A percentile compares a stretch with the other conserved stretches of the same genome.
These are phyloP conservation scores for Cryphonectria parasitica DNA, from an alignment of 2,329 filamentous ascomycete genomes.

Conservation along the genomic window DNA sequence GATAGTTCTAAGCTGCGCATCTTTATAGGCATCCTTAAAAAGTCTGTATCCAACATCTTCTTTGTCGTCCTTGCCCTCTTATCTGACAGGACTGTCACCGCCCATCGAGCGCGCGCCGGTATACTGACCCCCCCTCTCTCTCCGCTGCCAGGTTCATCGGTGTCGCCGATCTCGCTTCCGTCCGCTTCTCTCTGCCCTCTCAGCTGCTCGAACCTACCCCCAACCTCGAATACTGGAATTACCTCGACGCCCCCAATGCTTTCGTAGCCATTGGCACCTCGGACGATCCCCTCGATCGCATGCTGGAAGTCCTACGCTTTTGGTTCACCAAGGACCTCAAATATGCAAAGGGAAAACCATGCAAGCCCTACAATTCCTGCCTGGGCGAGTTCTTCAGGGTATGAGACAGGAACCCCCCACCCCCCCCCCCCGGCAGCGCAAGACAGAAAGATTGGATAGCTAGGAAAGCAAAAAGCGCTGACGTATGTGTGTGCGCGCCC, in stretches of 20 bases:
- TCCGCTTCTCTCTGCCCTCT: constrained; percentile 93
- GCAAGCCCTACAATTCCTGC: constrained; percentile 98
- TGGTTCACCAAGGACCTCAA: constrained; percentile 99
- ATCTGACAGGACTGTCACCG: constrained; percentile 1
- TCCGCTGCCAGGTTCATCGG: constrained; percentile 77
- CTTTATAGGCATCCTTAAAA: constrained; percentile 84
- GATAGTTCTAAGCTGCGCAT: constrained; percentile 89
- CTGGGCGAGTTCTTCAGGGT: constrained; percentile 97
- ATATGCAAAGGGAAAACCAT: constrained; percentile 97
- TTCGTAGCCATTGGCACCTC: constrained; percentile 85
- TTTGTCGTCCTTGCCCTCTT: background rate
- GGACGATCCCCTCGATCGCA: constrained; percentile 87
- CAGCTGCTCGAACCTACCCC: constrained; percentile 95
- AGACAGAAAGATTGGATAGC: background rate
- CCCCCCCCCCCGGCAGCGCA: background rate
- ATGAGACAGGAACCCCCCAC: constrained; percentile 48
- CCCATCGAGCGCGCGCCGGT: constrained; percentile 1
- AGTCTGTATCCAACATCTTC: constrained; percentile 58
- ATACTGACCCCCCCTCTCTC: background rate
- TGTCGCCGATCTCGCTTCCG: constrained; percentile 91
- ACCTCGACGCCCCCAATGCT: constrained; percentile 91
- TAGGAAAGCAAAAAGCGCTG: constrained; percentile 11
- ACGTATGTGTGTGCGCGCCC: background rate
- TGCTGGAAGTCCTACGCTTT: constrained; percentile 92
- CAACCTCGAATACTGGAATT: constrained; percentile 99